Conservation (phyloP, 306 rosid genomes). For the Cucurbita ficifolia region DNA sequence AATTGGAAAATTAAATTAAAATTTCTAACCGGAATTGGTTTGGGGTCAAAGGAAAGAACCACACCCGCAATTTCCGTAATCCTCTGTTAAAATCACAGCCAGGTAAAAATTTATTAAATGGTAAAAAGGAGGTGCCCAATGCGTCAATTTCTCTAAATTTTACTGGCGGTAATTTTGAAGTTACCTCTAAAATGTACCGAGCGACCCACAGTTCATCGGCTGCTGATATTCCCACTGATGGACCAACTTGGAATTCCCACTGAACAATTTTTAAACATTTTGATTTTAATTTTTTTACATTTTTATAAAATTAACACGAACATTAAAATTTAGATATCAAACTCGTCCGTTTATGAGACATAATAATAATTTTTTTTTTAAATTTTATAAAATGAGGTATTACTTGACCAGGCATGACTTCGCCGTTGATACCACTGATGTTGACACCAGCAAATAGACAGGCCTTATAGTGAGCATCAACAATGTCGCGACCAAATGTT, state of each 20-base stretch:
- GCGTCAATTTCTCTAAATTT: neutral
- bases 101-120: neutral
- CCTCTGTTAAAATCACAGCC: constrained; percentile 22
- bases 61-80: constrained; percentile 47
- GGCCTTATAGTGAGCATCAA: constrained; percentile 51
- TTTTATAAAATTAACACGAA: too few relatives aligned
- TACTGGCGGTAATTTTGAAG: neutral
- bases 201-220: constrained; percentile 54
- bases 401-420: constrained; percentile 74
- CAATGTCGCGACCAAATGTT: constrained; percentile 52
- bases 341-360: too few relatives aligned
- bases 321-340: too few relatives aligned
- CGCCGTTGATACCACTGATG: constrained; percentile 53
- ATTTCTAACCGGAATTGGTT: constrained; percentile 40
- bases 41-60: constrained; percentile 51
- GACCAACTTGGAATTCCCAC: constrained; percentile 79
- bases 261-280: too few relatives aligned
- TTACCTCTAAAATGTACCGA: constrained; percentile 50
- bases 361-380: too few relatives aligned
- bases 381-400: too few relatives aligned
- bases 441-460: constrained; percentile 48
- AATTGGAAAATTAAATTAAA: neutral
- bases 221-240: constrained; percentile 45
- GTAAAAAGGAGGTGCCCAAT: too few relatives aligned
- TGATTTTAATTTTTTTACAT: too few relatives aligned